Conservation (phyloP, 495 filamentous ascomycete genomes). For the Trichocladium uniseriatum region DNA sequence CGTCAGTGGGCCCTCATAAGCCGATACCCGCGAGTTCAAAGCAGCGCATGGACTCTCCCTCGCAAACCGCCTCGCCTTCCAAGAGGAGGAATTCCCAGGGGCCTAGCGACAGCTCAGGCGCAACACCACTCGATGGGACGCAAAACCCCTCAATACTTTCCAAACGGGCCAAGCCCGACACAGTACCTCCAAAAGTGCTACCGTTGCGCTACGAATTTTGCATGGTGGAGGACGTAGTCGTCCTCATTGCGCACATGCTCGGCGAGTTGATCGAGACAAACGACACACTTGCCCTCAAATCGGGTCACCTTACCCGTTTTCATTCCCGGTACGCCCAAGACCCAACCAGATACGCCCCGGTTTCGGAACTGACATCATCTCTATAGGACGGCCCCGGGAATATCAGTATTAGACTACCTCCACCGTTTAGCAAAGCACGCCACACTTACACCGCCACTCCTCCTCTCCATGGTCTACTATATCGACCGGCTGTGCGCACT, state of each 20-base stretch:
- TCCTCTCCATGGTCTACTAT: conserved; percentile 99
- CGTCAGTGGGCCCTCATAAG: conserved; percentile 8
- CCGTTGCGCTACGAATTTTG: conserved; percentile 70
- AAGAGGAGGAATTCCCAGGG: conserved; percentile 41
- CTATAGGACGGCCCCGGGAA: conserved; percentile 74
- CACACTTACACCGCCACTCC: conserved; percentile 81
- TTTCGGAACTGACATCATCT: not conserved
- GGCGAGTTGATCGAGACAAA: conserved; percentile 89
- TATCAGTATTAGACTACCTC: conserved; percentile 87
- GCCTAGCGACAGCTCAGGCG: conserved; percentile 36
- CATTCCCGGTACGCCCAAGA: conserved; percentile 63
- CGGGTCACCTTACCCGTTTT: conserved; percentile 81
- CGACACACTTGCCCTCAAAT: conserved; percentile 74
- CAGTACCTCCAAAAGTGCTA: conserved; percentile 51
- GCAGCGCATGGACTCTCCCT: conserved; percentile 7
- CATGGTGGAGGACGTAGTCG: conserved; percentile 71
- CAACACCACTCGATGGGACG: conserved; percentile 11
- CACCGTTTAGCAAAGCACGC: conserved; percentile 88
- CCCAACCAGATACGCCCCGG: not conserved
- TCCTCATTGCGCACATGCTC: conserved; percentile 89
- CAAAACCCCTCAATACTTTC: conserved; percentile 34
- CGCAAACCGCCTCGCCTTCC: conserved; percentile 31
- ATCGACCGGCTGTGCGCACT: conserved; percentile 90
- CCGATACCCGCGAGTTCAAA: conserved; percentile 3
- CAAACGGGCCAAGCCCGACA: conserved; percentile 40